Evolutionary conservation across 805 yeast species (phyloP), one percentile per base, ranked within the genome.

Genomic region (Candida easanensis): DNA sequence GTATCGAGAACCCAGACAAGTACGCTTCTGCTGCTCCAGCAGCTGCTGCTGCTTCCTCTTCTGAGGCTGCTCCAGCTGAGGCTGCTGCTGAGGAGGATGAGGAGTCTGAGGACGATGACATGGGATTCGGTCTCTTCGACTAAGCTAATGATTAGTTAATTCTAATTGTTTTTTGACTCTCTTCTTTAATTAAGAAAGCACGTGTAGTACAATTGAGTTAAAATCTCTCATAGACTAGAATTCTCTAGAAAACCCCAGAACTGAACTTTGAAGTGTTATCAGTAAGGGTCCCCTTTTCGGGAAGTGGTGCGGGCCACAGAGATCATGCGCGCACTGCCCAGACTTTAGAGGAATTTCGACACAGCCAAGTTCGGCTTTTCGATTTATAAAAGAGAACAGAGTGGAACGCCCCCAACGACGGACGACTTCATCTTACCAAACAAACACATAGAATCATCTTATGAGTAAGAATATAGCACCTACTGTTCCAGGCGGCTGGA

Each of bases 1-100:
- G 98, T 80, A 80, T 93, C 66, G 98, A 96, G 73, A 91, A 93
- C 95, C 99, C 99, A 73, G 98, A 93, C 57, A 96, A 96, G 73
- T 93, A 91, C 77, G 99, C 98, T 70, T 84, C 98, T 67, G 95
- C 97, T 76, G 97, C 97, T 66, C 96, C 98, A 65, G 97, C 76
- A 70, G 97, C 97, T 65, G 84, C 85, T 68, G 88, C 95, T 62
- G 80, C 87, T 63, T 79, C 79, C 49, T 84, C 78, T 51, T 85
- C 75, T 49, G 88, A 77, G 54, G 89, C 76, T 48, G 88, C 82
- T 54, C 86, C 77, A 41, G 90, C 73, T 48, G 95, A 74, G 63
- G 89, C 77, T 59, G 93, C 77, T 54, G 86, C 78, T 57, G 86
- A 74, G 63, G 90, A 79, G 62, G 93, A 40, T 6, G 55, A 77